Evolutionary conservation across 2,329 filamentous ascomycete species (phyloP), one percentile per base, ranked within the genome.

Genomic region (Colletotrichum plurivorum): DNA sequence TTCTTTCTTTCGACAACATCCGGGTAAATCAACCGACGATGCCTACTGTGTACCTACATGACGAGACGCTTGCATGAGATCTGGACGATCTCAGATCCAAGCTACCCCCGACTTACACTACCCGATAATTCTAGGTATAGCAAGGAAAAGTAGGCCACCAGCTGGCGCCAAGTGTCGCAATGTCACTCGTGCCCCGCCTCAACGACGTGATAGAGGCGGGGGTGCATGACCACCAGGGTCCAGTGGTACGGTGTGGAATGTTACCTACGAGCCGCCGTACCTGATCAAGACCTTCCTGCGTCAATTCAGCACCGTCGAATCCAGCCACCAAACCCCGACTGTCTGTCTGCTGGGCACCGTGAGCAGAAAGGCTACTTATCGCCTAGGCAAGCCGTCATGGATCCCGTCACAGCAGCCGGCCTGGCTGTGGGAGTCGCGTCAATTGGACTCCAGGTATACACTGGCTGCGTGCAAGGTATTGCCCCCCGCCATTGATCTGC

Each of bases 371-470:
- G 8, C 41, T n/a, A 15, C 22, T 15, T n/a, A 5, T 27, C 10
- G 16, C 41, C n/a, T 9, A 27, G 45, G 9, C 18, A 51, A 18
- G 39, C 16, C 51, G 57, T 60, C 60, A 84, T 84, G 82, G 82
- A 84, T 69, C 83, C 82, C n/a, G 74, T 84, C 57, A 82, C 82
- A 15, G 70, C 79, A 36, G 78, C 81, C 8, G 83, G 82, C 36
- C 76, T 84, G 63, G 82, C 81, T 57, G 73, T 84, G 25, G 79
- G 83, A 66, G 83, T 85, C 52, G 83, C 84, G 43, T 82, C 80
- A 8, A 79, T 85, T 52, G 80, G 82, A 39, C 75, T 84, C 13
- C 83, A 85, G 69, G 81, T 85, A 57, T 85, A 84, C 62, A 82
- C 81, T 8, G 79, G 81, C 43, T 84, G 83, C 70, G 81, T 85